Base-by-base conservation (phyloP, 2,329 filamentous ascomycete species). In the Pyrenochaeta sp. region DNA sequence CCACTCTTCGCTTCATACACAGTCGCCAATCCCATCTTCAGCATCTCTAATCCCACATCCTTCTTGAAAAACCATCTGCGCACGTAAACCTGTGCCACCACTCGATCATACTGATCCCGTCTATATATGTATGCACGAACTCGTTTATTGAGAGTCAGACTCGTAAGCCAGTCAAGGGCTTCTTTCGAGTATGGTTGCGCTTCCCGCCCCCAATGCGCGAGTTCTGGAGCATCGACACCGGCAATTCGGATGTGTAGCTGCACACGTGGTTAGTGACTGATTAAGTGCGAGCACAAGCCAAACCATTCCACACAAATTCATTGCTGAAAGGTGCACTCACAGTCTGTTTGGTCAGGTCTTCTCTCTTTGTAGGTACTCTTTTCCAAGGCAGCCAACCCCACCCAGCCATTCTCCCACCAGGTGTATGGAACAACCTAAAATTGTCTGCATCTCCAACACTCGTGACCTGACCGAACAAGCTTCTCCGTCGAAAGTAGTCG, bases 381-480 rank as follows among this genome's bases (percentile, higher is more conserved):
- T 92, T 82, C 73, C 85, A 82, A 5, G 85, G 88, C 60, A 95
- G 70, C 92, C 91, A 96, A n/a, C 90, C 92, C 95, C 95, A 99
- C 47, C 95, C 95, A 10, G 89, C 84, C 45, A 93, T 76, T 61
- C 87, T 84, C 10, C 95, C 95, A n/a, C 94, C 94, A 0, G 95
- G 95, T 0, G 92, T 98, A 75, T 99, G 95, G 74, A 90, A 99
- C 42, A 99, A 75, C 64, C 95, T 90, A 75, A 99, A 97, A 72
- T 94, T 94, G 76, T 99, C 95, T 3, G 92, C 96, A 82, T 99
- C 95, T 36, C 96, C 95, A 20, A 99, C 95, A 64, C 90, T 92
- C 11, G 94, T 97, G 36, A 98, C 95, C 57, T 85, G 85, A 12
- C 95, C 95, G 65, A 94, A 90, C 36, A 99, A 72, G 63, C 86